Percentiles rank a stretch among this genome's conserved stretches.
Conservation (phyloP, 2,329 filamentous ascomycete genomes). For the Pyrenochaeta sp. region DNA sequence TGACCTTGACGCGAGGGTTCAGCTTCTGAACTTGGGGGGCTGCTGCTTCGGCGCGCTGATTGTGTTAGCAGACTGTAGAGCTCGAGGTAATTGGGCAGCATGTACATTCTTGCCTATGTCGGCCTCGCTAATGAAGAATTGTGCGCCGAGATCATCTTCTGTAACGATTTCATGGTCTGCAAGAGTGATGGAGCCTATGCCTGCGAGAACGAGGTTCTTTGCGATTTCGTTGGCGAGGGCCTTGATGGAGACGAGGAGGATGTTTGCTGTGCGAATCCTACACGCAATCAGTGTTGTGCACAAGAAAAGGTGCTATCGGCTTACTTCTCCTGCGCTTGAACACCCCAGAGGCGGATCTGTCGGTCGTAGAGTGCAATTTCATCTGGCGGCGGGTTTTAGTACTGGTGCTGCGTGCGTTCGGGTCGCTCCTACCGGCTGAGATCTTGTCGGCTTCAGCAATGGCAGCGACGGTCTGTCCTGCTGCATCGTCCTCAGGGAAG, state of each 20-base stretch:
- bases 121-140: constrained; percentile 77
- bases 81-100: background rate
- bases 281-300: constrained; percentile 8
- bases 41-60: constrained; percentile 78
- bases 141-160: constrained; percentile 75
- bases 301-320: background rate
- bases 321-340: constrained; percentile 85
- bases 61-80: background rate
- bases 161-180: constrained; percentile 79
- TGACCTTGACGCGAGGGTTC: constrained; percentile 85
- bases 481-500: constrained; percentile 43
- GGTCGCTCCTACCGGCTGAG: constrained; percentile 44
- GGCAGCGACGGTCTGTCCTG: constrained; percentile 48
- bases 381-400: constrained; percentile 61
- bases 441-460: constrained; percentile 53
- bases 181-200: constrained; percentile 88
- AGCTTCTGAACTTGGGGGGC: constrained; percentile 80
- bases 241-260: constrained; percentile 87
- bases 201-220: constrained; percentile 95
- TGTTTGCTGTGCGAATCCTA: constrained; percentile 86
- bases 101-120: constrained; percentile 77
- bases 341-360: constrained; percentile 96
- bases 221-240: constrained; percentile 93
- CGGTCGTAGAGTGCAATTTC: constrained; percentile 98
- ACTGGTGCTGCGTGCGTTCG: background rate